Percentiles rank a stretch among this genome's conserved stretches.
phyloP scores from a whole-genome alignment of 495 filamentous ascomycete genomes.

The Amorphotheca resinae region DNA sequence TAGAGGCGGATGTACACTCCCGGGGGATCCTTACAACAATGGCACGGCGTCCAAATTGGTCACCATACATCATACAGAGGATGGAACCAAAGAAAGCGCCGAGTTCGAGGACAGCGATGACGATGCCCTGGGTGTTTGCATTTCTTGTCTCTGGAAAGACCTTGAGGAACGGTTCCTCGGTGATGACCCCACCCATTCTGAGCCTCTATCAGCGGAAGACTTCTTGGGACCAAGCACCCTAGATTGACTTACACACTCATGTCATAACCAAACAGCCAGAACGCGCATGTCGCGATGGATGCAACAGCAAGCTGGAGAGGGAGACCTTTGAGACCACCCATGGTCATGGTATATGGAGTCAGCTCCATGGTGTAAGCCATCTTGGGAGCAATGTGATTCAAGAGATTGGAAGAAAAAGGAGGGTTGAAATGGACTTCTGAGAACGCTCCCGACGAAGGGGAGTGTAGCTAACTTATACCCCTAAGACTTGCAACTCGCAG shows the following conservation, averaged over 20 bases:
- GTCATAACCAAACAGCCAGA: slow-evolving; percentile 4
- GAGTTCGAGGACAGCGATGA: slow-evolving; percentile 37
- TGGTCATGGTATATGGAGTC: slow-evolving; percentile 1
- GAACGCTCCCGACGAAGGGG: no score
- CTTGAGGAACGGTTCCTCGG: slow-evolving; percentile 3
- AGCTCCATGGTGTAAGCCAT: background rate
- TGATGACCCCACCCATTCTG: slow-evolving; percentile 1
- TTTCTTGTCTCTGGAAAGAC: slow-evolving; percentile 26
- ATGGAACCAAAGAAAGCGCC: slow-evolving; percentile 25
- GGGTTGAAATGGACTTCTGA: background rate
- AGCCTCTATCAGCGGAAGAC: background rate
- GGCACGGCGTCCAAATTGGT: slow-evolving; percentile 24
- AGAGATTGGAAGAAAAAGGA: background rate
- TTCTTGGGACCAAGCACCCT: background rate
- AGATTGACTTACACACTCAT: background rate
- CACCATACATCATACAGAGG: slow-evolving; percentile 20
- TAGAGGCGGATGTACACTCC: no score
- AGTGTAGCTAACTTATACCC: no score
- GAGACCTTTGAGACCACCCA: slow-evolving; percentile 1
- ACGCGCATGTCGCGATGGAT: slow-evolving; percentile 4
- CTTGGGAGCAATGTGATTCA: background rate
- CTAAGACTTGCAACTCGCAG: no score
- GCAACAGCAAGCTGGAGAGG: slow-evolving; percentile 1
- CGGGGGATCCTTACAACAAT: no score
- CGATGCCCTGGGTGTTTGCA: slow-evolving; percentile 24